Evolutionary conservation across 257 asterid genomes (phyloP).

Genomic region (Solanum rostratum): DNA sequence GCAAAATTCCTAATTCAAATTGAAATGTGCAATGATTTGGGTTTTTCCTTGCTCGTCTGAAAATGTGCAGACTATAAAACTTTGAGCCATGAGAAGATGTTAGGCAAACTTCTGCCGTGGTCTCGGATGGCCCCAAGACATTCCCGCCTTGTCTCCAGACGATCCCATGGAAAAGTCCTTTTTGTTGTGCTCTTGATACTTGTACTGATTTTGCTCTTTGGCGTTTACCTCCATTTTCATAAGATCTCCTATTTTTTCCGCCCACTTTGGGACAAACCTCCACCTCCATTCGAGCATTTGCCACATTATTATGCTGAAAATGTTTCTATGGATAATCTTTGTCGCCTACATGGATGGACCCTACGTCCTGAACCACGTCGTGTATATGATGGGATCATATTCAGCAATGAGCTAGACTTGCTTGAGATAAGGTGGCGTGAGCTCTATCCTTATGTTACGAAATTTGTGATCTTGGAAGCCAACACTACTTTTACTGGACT

Average conservation of each 20-base stretch:
- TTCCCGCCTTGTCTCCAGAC: conserved; percentile 30
- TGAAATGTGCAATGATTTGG: neutral
- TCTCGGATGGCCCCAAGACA: conserved; percentile 47
- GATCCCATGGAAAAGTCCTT: conserved; percentile 18
- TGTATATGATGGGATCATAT: conserved; percentile 68
- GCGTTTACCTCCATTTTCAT: conserved; percentile 25
- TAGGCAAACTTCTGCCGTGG: conserved; percentile 6
- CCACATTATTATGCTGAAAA: conserved; percentile 93
- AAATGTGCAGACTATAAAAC: conserved; percentile 24
- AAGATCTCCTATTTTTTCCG: conserved; percentile 77
- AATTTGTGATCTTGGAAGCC: conserved; percentile 77
- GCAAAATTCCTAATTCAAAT: neutral
- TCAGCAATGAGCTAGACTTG: conserved; percentile 82
- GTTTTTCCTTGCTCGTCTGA: neutral
- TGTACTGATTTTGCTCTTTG: conserved; percentile 26
- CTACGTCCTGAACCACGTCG: conserved; percentile 65
- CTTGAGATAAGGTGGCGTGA: conserved; percentile 89
- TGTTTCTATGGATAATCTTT: conserved; percentile 65
- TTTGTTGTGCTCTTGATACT: conserved; percentile 35
- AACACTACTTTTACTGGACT: conserved; percentile 93
- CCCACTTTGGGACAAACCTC: conserved; percentile 92
- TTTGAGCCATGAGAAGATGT: conserved; percentile 15
- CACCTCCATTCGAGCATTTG: conserved; percentile 41
- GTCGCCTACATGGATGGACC: conserved; percentile 85
- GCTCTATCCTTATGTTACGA: conserved; percentile 53